Evolutionary conservation across 345 rosid genomes (phyloP).

Genomic region (Moringa oleifera): DNA sequence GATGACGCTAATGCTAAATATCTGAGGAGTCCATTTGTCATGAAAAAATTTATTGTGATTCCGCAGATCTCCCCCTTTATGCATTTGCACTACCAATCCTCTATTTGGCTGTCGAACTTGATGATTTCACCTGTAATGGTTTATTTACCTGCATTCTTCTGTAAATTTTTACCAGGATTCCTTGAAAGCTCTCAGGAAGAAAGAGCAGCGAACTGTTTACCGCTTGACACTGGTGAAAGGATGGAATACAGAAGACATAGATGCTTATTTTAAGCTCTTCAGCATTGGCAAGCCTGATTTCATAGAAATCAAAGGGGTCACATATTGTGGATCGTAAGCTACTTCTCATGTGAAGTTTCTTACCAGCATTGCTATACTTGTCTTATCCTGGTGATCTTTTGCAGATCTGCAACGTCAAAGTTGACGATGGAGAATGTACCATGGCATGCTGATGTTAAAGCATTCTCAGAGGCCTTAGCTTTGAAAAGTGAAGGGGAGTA

Average conservation of each 20-base stretch:
- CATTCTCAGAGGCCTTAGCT: conserved; percentile 85
- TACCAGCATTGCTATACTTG: conserved; percentile 9
- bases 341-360: conserved; percentile 9
- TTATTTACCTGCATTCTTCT: not conserved
- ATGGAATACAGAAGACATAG: conserved; percentile 88
- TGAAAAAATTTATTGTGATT: no score
- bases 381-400: conserved; percentile 12
- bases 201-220: conserved; percentile 87
- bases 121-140: no score
- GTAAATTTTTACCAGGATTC: conserved; percentile 52
- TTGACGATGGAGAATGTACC: conserved; percentile 98
- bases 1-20: not conserved
- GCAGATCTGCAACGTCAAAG: conserved; percentile 90
- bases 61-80: not conserved
- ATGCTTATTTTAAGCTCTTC: conserved; percentile 82
- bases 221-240: conserved; percentile 95
- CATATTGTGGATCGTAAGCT: conserved; percentile 90
- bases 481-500: conserved; percentile 69
- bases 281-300: conserved; percentile 89
- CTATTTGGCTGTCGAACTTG: not conserved
- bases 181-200: conserved; percentile 67
- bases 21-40: not conserved
- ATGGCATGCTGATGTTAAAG: conserved; percentile 91
- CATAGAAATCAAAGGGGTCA: conserved; percentile 96
- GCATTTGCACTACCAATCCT: not conserved